Percentiles rank a stretch among this genome's conserved stretches.
These are phyloP conservation scores for Podila epigama DNA, from an alignment of 192 early-diverging fungal species.

Conservation along the genomic window DNA sequence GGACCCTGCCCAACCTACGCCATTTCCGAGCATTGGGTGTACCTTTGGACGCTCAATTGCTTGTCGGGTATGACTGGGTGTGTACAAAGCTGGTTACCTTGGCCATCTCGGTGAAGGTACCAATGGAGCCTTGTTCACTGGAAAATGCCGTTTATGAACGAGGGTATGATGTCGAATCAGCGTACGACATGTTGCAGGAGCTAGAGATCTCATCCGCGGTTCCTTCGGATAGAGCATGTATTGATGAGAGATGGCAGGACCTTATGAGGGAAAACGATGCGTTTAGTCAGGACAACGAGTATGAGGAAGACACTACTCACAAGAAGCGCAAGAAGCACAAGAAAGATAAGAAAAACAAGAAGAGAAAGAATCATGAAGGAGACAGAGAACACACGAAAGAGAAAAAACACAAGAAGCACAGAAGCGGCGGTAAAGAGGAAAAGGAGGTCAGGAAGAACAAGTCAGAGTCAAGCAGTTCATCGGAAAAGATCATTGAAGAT, in stretches of 20 bases:
- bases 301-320: background rate
- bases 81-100: background rate
- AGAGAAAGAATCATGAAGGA: background rate
- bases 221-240: background rate
- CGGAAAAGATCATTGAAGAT: background rate
- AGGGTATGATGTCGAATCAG: background rate
- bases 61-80: conserved; percentile 1
- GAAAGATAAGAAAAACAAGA: background rate
- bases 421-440: too few relatives aligned
- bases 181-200: background rate
- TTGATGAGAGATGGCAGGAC: background rate
- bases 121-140: background rate
- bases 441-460: too few relatives aligned
- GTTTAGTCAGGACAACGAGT: background rate
- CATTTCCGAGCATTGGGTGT: background rate
- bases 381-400: background rate
- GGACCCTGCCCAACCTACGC: background rate
- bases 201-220: background rate
- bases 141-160: background rate
- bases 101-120: background rate
- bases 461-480: too few relatives aligned
- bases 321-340: background rate
- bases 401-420: too few relatives aligned
- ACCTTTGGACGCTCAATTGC: background rate
- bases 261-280: background rate